A percentile compares a stretch with the other conserved stretches of the same genome.
Conservation (phyloP, 306 rosid species). For the Lathyrus oleraceus region DNA sequence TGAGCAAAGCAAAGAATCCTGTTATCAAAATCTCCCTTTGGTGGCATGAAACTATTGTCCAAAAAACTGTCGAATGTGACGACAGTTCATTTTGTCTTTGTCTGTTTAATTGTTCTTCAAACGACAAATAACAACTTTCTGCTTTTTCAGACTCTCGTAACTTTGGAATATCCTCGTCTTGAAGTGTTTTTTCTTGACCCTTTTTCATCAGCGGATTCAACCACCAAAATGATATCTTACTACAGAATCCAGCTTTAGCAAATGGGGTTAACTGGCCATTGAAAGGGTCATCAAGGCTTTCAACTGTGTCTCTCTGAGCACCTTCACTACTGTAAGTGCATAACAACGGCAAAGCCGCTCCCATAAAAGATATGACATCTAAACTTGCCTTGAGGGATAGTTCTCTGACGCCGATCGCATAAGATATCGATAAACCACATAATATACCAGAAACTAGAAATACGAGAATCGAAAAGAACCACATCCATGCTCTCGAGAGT, state of each 20-base stretch:
- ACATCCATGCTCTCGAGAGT: constrained; percentile 37
- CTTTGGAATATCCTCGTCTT: not conserved
- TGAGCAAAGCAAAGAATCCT: not conserved
- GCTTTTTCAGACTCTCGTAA: not conserved
- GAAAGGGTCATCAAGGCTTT: not conserved
- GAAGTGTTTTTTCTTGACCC: not conserved
- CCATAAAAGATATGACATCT: constrained; percentile 30
- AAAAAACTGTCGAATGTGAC: not conserved
- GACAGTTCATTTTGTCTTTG: not conserved
- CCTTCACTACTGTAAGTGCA: not conserved
- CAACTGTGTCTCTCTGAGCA: not conserved
- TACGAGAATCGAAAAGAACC: constrained; percentile 44
- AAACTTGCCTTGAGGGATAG: not conserved
- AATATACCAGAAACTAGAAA: constrained; percentile 42
- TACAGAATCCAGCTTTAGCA: not conserved
- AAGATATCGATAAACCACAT: constrained; percentile 46
- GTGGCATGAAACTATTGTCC: not conserved
- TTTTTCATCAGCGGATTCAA: not conserved
- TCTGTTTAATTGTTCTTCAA: not conserved
- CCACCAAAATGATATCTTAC: constrained; percentile 5
- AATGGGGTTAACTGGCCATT: not conserved
- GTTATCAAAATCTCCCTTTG: not conserved
- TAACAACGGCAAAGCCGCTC: constrained; percentile 6
- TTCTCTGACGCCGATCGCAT: not conserved
- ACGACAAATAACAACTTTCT: not conserved